Percentiles rank a stretch among this genome's conserved stretches.
phyloP scores from a whole-genome alignment of 441 rosid species.

The Mallotus repandus region DNA sequence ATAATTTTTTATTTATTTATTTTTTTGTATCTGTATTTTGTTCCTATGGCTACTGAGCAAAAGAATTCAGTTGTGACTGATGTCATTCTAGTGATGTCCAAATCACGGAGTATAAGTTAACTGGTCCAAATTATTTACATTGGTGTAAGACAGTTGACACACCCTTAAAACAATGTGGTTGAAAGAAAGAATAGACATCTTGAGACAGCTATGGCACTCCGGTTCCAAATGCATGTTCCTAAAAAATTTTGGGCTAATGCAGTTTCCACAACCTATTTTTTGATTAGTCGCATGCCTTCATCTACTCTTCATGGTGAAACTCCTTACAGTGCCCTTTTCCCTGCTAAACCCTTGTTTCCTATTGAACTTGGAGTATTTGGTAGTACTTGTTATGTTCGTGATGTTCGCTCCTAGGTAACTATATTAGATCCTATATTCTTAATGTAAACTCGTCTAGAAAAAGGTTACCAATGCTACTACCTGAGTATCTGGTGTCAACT shows the following conservation, averaged over 20 bases:
- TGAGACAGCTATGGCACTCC: background rate
- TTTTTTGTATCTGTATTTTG: too few species aligned
- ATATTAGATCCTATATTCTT: background rate
- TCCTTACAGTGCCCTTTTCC: background rate
- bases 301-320: background rate
- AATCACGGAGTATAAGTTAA: too few species aligned
- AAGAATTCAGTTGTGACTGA: too few species aligned
- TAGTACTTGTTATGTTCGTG: background rate
- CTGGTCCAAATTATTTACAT: too few species aligned
- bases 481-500: background rate
- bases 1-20: too few species aligned
- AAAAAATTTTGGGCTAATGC: background rate
- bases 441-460: background rate
- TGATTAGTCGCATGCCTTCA: background rate
- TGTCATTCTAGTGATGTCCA: too few species aligned
- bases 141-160: background rate
- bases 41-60: too few species aligned
- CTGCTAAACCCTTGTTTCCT: background rate
- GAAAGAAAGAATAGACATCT: conserved; percentile 3
- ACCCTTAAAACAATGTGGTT: background rate
- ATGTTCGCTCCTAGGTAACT: background rate
- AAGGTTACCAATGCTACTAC: background rate
- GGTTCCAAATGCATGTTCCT: background rate
- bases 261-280: background rate
- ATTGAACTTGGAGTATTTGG: background rate